These are phyloP conservation scores for Aphanomyces euteiches DNA, from an alignment of 352 stramenopile species.

Conservation along the genomic window DNA sequence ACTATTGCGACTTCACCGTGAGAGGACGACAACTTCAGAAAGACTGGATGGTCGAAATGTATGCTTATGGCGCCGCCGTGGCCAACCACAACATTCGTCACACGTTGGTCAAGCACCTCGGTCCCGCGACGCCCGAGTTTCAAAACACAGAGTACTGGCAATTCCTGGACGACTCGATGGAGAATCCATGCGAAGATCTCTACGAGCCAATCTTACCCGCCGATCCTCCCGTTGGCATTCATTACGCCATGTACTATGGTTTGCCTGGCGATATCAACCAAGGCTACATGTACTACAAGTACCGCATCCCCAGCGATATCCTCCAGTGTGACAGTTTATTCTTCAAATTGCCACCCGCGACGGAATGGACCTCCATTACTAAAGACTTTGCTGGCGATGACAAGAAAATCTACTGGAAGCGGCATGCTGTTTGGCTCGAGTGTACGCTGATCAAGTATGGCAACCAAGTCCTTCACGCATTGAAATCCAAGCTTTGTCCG, in stretches of 20 bases:
- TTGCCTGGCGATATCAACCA: slow-evolving; percentile 12
- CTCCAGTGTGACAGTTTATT: slow-evolving; percentile 27
- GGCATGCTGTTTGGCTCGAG: slow-evolving; percentile 33
- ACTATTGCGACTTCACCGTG: no score
- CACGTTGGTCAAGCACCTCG: slow-evolving; percentile 23
- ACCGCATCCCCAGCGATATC: slow-evolving; percentile 22
- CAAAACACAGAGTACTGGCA: slow-evolving; percentile 22
- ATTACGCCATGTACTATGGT: slow-evolving; percentile 26
- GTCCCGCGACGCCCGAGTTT: slow-evolving; percentile 3
- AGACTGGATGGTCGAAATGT: no score
- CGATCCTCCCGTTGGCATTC: slow-evolving; percentile 19
- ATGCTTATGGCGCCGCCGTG: slow-evolving; percentile 12
- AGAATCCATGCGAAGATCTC: slow-evolving; percentile 34
- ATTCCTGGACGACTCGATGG: neutral
- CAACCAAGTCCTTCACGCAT: slow-evolving; percentile 22
- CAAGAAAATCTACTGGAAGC: neutral
- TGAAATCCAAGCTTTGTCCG: slow-evolving; percentile 31
- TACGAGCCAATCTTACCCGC: slow-evolving; percentile 13
- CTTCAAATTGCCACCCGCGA: slow-evolving; percentile 24
- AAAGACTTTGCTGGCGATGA: neutral
- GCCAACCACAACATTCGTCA: slow-evolving; percentile 22
- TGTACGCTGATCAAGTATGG: slow-evolving; percentile 32
- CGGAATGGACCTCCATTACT: slow-evolving; percentile 13
- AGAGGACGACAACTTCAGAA: no score
- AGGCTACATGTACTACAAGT: slow-evolving; percentile 32